These are phyloP conservation scores for Phycomyces blakesleeanus DNA, from an alignment of 192 early-diverging fungal genomes.

Conservation along the genomic window DNA sequence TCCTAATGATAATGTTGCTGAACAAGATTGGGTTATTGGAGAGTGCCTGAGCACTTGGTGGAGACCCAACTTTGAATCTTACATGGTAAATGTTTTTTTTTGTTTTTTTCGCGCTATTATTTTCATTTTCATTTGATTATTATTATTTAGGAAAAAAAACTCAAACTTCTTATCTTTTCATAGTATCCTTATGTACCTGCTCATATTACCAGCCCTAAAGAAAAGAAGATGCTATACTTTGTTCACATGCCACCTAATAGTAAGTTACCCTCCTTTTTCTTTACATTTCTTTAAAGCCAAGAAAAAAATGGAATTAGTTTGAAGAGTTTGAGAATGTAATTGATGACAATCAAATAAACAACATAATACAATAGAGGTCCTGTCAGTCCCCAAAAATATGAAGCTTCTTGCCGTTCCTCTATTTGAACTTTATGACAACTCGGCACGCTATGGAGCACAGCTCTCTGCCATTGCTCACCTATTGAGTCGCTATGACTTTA, in stretches of 20 bases:
- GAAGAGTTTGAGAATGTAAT: too few species aligned
- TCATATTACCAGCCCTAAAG: slow-evolving; percentile 76
- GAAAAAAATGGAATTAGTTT: too few species aligned
- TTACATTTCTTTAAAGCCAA: too few species aligned
- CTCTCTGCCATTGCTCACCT: slow-evolving; percentile 62
- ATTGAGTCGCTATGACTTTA: slow-evolving; percentile 51
- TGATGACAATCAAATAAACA: not conserved
- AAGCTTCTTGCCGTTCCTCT: slow-evolving; percentile 75
- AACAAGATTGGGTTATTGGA: slow-evolving; percentile 65
- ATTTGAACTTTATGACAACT: slow-evolving; percentile 77
- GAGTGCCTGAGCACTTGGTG: slow-evolving; percentile 73
- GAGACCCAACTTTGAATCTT: slow-evolving; percentile 74
- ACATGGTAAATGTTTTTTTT: slow-evolving; percentile 53
- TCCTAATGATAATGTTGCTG: slow-evolving; percentile 15
- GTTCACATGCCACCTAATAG: slow-evolving; percentile 71
- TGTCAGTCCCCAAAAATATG: slow-evolving; percentile 76
- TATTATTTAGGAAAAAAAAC: too few species aligned
- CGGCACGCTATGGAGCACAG: slow-evolving; percentile 71
- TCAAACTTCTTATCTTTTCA: too few species aligned
- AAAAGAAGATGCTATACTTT: slow-evolving; percentile 69
- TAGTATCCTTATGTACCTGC: slow-evolving; percentile 79
- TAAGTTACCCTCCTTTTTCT: too few species aligned
- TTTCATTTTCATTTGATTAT: too few species aligned
- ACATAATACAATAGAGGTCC: slow-evolving; percentile 43
- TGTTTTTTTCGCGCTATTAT: too few species aligned